Base-by-base conservation (phyloP, 768 basidiomycete species). In the Pleurotus giganteus region DNA sequence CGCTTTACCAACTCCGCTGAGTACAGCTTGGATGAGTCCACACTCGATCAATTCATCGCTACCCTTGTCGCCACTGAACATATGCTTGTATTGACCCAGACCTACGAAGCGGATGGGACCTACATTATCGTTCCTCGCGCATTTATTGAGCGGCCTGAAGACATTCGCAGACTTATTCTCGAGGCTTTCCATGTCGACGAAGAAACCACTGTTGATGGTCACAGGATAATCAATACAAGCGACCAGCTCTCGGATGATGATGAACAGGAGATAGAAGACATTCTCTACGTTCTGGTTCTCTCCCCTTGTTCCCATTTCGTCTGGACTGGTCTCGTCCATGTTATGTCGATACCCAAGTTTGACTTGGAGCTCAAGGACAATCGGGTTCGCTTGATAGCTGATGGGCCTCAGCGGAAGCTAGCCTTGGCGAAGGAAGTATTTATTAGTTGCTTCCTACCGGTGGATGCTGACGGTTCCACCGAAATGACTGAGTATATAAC, bases 1-100 rank as follows among this genome's bases (percentile, higher is more conserved):
- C 84, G 92, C 44, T 95, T 95, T 74, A 89, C 90, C 63, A 97
- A 95, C 69, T 91, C 94, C 4, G 90, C 93, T 0, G 94, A 97
- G 67, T 98, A 95, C 63, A 82, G 76, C 56, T 77, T 98, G 28
- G 89, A 92, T 56, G 77, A 83, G 53, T 73, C 87, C 32, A 77
- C 86, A 39, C 73, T 95, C 55, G 88, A 89, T 49, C 76, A 78
- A n/a, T 89, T 96, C 69, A 89, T 98, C 52, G 74, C 84, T 21
- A 77, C 80, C 9, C 78, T 99, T 6, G 84, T 90, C 19, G 83
- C 86, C 28, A 86, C 92, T 5, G 93, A 91, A 59, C 95, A 98
- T 67, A 88, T 94, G 71, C 84, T 99, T 55, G 91, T 99, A 42
- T 96, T 97, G 69, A 97, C 96, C 1, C 83, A 87, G 51, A 73